Evolutionary conservation across 345 rosid species (phyloP), one percentile per base, ranked within the genome.

Genomic region (Camelina neglecta): DNA sequence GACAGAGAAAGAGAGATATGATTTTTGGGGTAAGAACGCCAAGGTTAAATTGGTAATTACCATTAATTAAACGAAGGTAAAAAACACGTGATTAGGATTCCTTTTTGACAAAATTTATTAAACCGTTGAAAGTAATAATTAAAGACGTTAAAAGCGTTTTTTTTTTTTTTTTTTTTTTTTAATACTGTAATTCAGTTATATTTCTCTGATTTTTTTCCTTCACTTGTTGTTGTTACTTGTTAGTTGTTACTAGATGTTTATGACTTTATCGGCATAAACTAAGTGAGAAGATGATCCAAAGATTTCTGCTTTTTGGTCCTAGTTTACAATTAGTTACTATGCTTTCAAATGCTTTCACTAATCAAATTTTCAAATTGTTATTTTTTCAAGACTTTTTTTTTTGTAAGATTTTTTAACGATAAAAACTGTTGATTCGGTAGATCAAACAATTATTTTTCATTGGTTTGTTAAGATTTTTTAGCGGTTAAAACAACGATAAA

Each of bases 1-100:
- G 13, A 21, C 23, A 53, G 13, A 58, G 1, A 4, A 23, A 58
- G 65, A 70, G 53, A 58, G 65, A 70, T 4, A 56, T 62, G 69
- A 72, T 62, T 29, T 29, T 62, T 62, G 11, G 26, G 73, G 36
- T 39, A 38, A 33, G 36, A 57, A 33, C 55, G 55, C 48, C 39
- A 45, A 58, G 75, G 80, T 8, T 76, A 69, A 2, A 11, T 23
- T 69, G 7, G 80, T 76, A 7, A 76, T 61, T 68, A 4, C 39
- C 5, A 6, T 63, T 0, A 11, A 39, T 63, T 0, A 16, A 39
- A 62, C 15, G 15, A 49, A 7, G 51, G 23, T 10, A n/a, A n/a
- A 29, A 29, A 29, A 54, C 61, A 54, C 50, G 72, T 49, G 59
- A 16, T 63, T 63, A 63, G 13, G 4, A 18, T 49, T 18, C 11